Conservation (phyloP, 140 eudicot species). For the Cichorium intybus region DNA sequence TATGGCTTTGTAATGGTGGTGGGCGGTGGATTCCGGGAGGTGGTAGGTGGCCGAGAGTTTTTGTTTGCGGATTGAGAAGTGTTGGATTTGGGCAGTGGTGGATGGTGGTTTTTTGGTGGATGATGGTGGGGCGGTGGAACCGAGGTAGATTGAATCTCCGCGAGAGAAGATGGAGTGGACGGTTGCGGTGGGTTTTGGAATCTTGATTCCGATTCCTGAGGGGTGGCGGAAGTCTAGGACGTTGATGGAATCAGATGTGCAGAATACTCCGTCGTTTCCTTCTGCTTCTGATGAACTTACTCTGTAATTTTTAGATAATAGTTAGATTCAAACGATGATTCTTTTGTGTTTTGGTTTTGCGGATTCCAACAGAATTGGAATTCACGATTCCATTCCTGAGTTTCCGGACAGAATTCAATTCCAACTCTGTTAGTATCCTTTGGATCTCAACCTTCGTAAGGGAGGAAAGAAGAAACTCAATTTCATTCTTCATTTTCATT, state of each 20-base stretch:
- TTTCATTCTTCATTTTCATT: too few relatives aligned
- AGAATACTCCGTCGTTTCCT: constrained; percentile 95
- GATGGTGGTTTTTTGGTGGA: constrained; percentile 40
- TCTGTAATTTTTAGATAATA: constrained; percentile 36
- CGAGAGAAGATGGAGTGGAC: constrained; percentile 72
- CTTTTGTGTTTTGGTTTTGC: too few relatives aligned
- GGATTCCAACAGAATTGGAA: background rate
- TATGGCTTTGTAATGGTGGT: constrained; percentile 53
- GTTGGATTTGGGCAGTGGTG: constrained; percentile 61
- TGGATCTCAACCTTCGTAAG: too few relatives aligned
- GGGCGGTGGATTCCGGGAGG: constrained; percentile 76
- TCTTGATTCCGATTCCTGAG: constrained; percentile 79
- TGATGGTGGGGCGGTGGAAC: constrained; percentile 59
- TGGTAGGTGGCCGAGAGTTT: constrained; percentile 55
- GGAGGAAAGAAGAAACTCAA: too few relatives aligned
- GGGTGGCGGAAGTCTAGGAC: constrained; percentile 86
- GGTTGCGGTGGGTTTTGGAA: constrained; percentile 54
- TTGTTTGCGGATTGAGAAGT: constrained; percentile 74
- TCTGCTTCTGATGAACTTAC: constrained; percentile 86
- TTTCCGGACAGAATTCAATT: too few relatives aligned
- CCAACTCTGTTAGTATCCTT: too few relatives aligned
- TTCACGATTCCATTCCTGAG: too few relatives aligned
- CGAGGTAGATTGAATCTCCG: constrained; percentile 78
- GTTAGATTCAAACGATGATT: too few relatives aligned
- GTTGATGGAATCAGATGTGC: constrained; percentile 77